Base-by-base conservation (phyloP, 2,329 filamentous ascomycete genomes). In the Fusarium graminum region DNA sequence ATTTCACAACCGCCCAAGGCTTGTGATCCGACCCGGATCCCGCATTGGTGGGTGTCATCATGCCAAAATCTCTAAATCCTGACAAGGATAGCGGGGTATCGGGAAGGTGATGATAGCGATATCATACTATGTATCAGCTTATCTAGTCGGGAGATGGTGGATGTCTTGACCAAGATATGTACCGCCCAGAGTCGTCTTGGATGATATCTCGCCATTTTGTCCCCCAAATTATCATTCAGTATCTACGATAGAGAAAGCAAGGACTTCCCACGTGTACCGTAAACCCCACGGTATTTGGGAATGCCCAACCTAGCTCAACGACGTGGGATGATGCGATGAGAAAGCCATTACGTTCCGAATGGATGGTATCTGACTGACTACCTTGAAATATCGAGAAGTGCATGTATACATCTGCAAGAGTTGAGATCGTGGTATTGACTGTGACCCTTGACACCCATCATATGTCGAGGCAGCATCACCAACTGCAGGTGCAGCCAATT, bases 241-340 rank as follows among this genome's bases (percentile, higher is more conserved):
- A 43, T 50, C 49, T 42, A 50, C 29, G 42, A 64, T 44, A 59
- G 45, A 53, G 28, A 17, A 13, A 49, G 30, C 17, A 52, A 49
- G 7, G 39, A 30, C 38, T 50, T 61, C 47, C 52, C 55, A 67
- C 68, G 66, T 61, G 59, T 28, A 32, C 54, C 49, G 16, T 44
- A 51, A 56, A 67, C 67, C 68, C 68, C 68, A 67, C 60, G 63
- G 39, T 52, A 26, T 46, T 49, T 59, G 54, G 41, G 19, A 47
- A 70, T 70, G 50, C 34, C 54, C 44, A 56, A 45, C 61, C 47
- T 63, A 43, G 60, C 14, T 17, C 45, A 42, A 32, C 53, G 69
- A 32, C 53, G 69, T 66, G 68, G 68, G 69, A 71, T 70, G 61
- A 40, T 58, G 32, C 41, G 40, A 39, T 52, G 39, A 49, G 28